Evolutionary conservation across 805 yeast genomes (phyloP), one percentile per base, ranked within the genome.

Genomic region (Candida tallmaniae): DNA sequence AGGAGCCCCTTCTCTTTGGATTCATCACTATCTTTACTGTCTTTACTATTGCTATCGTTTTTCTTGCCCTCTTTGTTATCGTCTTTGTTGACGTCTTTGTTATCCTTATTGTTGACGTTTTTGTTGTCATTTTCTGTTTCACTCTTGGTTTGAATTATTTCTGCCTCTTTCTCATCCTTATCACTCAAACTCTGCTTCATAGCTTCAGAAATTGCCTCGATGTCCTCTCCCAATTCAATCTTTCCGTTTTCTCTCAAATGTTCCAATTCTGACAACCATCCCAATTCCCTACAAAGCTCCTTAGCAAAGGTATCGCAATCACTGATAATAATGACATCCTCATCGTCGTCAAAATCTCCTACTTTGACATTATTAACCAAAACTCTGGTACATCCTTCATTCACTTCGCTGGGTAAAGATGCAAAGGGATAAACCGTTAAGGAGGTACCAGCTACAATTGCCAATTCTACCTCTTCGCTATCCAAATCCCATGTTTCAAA

Each of bases 351-450:
- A 48, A 83, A 83, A 45, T 77, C 82, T 3, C 97, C 97, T 10
- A 85, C 96, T 0, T 59, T 48, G 39, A 85, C 96, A 35, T 72
- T 70, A 52, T 90, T 90, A 23, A 87, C 69, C 38, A 90, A 67
- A 0, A 80, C 78, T 40, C 98, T 66, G 4, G 66, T 52, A 13
- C 75, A 58, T 4, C 35, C 34, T 1, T 57, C 50, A 1, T 48
- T 47, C 0, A 81, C 74, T 47, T 83, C 88, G 2, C 73, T 58
- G 0, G 96, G 96, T 32, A 90, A 62, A 7, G 78, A 68, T 1
- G 96, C 96, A 69, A 90, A 90, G 2, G 98, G 98, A 43, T 77
- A 78, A 1, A 90, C 97, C 1, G 89, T 77, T 25, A 90, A 69
- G 0, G 96, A 85, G 0, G 97, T 87, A 1, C 98, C 98, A 0